These are phyloP conservation scores for Naganishia onofrii DNA, from an alignment of 768 basidiomycete genomes.

Conservation along the genomic window DNA sequence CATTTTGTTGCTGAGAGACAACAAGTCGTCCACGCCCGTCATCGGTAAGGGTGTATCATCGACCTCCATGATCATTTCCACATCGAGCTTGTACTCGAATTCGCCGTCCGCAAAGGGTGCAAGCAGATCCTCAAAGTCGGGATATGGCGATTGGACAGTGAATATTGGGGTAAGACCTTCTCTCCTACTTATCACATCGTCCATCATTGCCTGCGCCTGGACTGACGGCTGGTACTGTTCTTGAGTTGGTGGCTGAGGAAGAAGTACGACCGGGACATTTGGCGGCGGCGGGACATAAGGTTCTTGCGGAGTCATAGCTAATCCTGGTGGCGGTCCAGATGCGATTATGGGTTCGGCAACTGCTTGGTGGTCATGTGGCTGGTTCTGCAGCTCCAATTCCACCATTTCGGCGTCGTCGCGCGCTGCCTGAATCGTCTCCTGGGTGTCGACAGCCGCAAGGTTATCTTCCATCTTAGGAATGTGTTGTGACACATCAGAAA, in stretches of 20 bases:
- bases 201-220: slow-evolving; percentile 76
- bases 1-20: slow-evolving; percentile 27
- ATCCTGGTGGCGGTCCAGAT: slow-evolving; percentile 7
- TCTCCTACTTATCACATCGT: slow-evolving; percentile 74
- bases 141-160: slow-evolving; percentile 37
- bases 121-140: slow-evolving; percentile 35
- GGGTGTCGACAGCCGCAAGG: too few species aligned
- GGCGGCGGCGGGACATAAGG: neutral
- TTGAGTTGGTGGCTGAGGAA: neutral
- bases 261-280: slow-evolving; percentile 1
- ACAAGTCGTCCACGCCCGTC: slow-evolving; percentile 28
- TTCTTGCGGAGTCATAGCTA: neutral
- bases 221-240: slow-evolving; percentile 74
- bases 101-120: slow-evolving; percentile 33
- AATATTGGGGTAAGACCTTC: slow-evolving; percentile 51
- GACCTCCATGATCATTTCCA: slow-evolving; percentile 27
- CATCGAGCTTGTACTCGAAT: slow-evolving; percentile 32
- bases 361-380: neutral
- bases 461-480: slow-evolving; percentile 5
- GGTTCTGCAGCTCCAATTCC: neutral
- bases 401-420: slow-evolving; percentile 4
- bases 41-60: slow-evolving; percentile 22
- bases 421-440: neutral
- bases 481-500: slow-evolving; percentile 16
- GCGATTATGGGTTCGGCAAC: neutral